Conservation (phyloP, 352 stramenopile genomes). For the Globisporangium barbulae region DNA sequence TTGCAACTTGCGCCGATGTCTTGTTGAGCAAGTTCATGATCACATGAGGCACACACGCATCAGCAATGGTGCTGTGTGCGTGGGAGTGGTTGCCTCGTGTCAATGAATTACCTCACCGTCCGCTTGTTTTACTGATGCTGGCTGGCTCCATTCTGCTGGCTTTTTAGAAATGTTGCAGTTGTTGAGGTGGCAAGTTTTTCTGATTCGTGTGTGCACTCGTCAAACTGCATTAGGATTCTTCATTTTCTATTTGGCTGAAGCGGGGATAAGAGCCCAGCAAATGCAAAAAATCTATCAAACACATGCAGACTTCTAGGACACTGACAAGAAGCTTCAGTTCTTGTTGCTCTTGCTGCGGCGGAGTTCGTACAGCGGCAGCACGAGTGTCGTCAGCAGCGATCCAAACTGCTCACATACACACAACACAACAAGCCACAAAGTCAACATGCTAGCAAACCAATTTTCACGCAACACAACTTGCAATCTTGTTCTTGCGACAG, state of each 20-base stretch:
- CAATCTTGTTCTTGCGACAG: not conserved
- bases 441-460: constrained; percentile 1
- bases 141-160: not conserved
- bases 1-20: not conserved
- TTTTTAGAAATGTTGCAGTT: not conserved
- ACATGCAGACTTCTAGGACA: not conserved
- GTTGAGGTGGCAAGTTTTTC: not conserved
- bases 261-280: no score
- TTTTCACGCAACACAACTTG: not conserved
- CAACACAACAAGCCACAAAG: not conserved
- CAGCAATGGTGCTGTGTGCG: no score
- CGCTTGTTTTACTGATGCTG: not conserved
- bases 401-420: constrained; percentile 28
- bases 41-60: no score
- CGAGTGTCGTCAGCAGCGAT: constrained; percentile 44
- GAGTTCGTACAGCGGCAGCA: constrained; percentile 45
- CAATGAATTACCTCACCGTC: not conserved
- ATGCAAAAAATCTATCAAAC: no score
- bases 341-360: constrained; percentile 19
- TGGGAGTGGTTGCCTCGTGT: not conserved
- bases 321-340: not conserved
- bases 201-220: not conserved
- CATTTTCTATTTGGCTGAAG: not conserved
- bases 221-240: not conserved
- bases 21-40: no score